Conservation (phyloP, 2,329 filamentous ascomycete species). For the Madurella mycetomatis region DNA sequence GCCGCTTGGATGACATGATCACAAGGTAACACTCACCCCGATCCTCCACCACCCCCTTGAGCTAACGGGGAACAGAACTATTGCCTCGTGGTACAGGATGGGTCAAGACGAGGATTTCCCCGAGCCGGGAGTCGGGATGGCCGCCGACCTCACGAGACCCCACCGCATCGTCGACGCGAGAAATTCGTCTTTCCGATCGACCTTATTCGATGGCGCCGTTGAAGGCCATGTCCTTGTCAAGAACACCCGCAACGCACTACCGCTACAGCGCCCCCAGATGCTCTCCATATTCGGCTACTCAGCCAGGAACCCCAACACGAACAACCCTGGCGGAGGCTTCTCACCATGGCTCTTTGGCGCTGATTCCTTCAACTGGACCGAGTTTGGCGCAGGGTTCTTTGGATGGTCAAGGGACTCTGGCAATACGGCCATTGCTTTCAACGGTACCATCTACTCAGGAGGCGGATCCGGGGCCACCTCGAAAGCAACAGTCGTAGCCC, state of each 20-base stretch:
- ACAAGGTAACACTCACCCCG: constrained; percentile 31
- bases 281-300: constrained; percentile 62
- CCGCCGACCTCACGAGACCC: constrained; percentile 42
- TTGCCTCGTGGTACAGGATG: constrained; percentile 55
- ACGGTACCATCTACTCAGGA: constrained; percentile 43
- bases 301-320: constrained; percentile 42
- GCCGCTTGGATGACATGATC: constrained; percentile 59
- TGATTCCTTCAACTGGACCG: constrained; percentile 34
- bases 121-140: constrained; percentile 48
- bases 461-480: constrained; percentile 42
- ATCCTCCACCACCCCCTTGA: background rate
- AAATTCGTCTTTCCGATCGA: constrained; percentile 40
- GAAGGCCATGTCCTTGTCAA: constrained; percentile 63
- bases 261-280: constrained; percentile 45
- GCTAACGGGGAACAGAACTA: constrained; percentile 29
- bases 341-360: constrained; percentile 39
- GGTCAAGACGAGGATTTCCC: constrained; percentile 47
- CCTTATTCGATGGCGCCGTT: constrained; percentile 52
- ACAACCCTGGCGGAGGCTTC: constrained; percentile 35
- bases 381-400: constrained; percentile 32
- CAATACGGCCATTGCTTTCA: constrained; percentile 32
- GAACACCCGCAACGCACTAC: constrained; percentile 52
- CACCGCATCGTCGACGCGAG: constrained; percentile 53
- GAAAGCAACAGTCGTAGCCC: constrained; percentile 42
- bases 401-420: constrained; percentile 18